Evolutionary conservation across 2,329 filamentous ascomycete genomes (phyloP).

Genomic region (Sclerotinia glacialis): DNA sequence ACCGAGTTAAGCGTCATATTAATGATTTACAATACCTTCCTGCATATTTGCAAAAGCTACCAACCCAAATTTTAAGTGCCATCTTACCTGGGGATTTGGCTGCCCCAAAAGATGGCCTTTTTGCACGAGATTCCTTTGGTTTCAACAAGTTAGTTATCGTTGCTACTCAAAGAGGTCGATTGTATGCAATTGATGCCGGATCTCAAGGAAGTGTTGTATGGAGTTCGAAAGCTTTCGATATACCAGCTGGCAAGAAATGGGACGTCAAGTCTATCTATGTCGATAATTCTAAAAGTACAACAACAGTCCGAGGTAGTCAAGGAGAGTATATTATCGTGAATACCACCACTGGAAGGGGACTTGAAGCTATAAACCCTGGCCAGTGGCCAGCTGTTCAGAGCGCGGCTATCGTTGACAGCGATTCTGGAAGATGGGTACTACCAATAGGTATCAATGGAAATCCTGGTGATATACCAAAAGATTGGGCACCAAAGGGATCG

Average conservation of each 20-base stretch:
- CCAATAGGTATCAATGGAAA: constrained; percentile 52
- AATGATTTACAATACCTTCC: constrained; percentile 76
- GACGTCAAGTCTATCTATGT: constrained; percentile 66
- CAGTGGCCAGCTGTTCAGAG: constrained; percentile 45
- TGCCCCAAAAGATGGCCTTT: constrained; percentile 44
- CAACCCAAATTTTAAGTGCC: constrained; percentile 63
- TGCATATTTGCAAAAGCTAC: constrained; percentile 66
- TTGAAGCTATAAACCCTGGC: constrained; percentile 46
- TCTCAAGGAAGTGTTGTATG: constrained; percentile 73
- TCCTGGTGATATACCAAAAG: constrained; percentile 47
- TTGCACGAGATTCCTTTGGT: constrained; percentile 74
- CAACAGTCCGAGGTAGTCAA: constrained; percentile 41
- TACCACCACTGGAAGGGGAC: constrained; percentile 49
- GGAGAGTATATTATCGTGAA: constrained; percentile 61
- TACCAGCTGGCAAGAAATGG: constrained; percentile 56
- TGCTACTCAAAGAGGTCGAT: constrained; percentile 72
- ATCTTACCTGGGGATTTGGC: constrained; percentile 53
- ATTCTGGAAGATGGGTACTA: constrained; percentile 53
- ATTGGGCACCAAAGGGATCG: constrained; percentile 50
- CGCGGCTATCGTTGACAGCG: constrained; percentile 53
- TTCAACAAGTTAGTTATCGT: constrained; percentile 83
- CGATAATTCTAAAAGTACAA: constrained; percentile 52
- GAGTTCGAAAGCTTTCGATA: constrained; percentile 63
- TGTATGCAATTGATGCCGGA: constrained; percentile 77
- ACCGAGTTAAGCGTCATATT: constrained; percentile 79